Evolutionary conservation across 352 stramenopile species (phyloP), one percentile per base, ranked within the genome.

Genomic region (Globisporangium echinulatum): DNA sequence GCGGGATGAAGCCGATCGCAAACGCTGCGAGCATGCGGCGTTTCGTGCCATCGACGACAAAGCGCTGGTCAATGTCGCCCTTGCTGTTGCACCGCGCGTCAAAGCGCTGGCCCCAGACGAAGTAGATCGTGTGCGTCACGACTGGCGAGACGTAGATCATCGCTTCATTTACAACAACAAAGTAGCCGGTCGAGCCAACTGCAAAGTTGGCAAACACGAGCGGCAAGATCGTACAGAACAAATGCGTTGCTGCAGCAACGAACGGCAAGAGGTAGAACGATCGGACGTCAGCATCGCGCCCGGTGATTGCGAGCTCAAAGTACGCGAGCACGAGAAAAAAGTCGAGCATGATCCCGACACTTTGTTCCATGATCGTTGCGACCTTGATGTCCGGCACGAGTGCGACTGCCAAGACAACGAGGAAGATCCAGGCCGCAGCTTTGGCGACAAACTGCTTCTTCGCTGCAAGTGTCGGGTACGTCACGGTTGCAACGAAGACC

Each of bases 71-170:
- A 7, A 62, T 62, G 49, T 62, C 38, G 5, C 57, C 57, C 49
- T 56, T 57, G 40, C 13, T 19, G 15, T 62, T 51, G 40, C 57
- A 62, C 25, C 39, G 39, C 19, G 44, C 44, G 57, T 62, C 57
- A 2, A 62, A 56, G 39, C 40, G 39, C 42, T 62, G 57, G 8
- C 57, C 57, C 57, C 57, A 62, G 39, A 62, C 25, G 25, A 51
- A 62, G 49, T 62, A 62, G 57, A 62, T 62, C 13, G 19, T 42
- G 57, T 62, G 57, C 49, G 57, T 62, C 39, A 62, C 8, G 8
- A 62, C 38, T 25, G 57, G 57, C 49, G 57, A 62, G 40, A 62
- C 9, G 57, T 62, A 62, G 57, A 62, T 62, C 57, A 62, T 62
- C 49, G 15, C 9, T 39, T 62, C 57, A 49, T 62, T 62, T 19